Percentiles rank a stretch among this genome's conserved stretches.
These are phyloP conservation scores for Plasmodium knowlesi DNA, from an alignment of 169 alveolate species.

Conservation along the genomic window DNA sequence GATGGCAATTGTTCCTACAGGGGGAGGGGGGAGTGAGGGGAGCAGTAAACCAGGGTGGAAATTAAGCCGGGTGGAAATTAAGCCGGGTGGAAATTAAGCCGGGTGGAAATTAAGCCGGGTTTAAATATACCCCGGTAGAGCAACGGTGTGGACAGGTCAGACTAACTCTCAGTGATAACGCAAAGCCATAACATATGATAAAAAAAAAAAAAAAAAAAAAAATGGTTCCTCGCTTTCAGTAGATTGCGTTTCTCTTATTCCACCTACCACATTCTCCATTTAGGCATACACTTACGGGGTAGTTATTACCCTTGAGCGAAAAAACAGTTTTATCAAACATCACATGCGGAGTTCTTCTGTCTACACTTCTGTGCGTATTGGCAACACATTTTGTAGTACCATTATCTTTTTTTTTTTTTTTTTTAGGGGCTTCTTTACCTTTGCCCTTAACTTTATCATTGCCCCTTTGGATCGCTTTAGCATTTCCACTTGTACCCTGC, in stretches of 20 bases:
- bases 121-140: neutral
- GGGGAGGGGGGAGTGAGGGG: too few species aligned
- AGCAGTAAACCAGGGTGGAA: neutral
- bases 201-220: neutral
- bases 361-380: neutral
- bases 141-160: neutral
- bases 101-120: neutral
- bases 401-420: neutral
- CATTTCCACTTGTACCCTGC: neutral
- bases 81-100: too few species aligned
- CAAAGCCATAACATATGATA: neutral
- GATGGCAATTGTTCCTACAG: neutral
- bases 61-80: too few species aligned
- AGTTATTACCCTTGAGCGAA: conserved; percentile 19
- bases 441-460: neutral
- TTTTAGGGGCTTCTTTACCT: neutral
- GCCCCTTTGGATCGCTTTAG: neutral
- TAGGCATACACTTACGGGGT: conserved; percentile 42
- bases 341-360: neutral
- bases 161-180: neutral
- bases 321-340: conserved; percentile 1
- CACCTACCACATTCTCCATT: conserved; percentile 35
- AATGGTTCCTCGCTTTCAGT: neutral
- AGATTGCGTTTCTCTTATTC: neutral
- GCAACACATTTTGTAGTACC: too few species aligned